Evolutionary conservation across 768 basidiomycete genomes (phyloP), one percentile per base, ranked within the genome.

Genomic region (Exidia glandulosa): DNA sequence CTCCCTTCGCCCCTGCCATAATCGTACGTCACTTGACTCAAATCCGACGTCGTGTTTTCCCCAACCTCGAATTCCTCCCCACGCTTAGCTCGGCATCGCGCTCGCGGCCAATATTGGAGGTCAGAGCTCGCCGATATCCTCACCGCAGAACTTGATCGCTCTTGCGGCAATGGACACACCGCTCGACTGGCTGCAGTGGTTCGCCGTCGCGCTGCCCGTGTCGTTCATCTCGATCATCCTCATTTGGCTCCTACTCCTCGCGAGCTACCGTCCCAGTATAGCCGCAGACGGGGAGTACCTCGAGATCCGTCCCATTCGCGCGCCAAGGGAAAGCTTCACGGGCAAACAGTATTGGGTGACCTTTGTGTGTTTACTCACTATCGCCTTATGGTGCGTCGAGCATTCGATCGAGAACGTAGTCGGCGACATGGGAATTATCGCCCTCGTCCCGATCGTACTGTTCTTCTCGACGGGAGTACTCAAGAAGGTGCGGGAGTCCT

Each of bases 21-120:
- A 92, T 99, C 64, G 93, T 94, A 67, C 75, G 91, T 75, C 14
- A n/a, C n/a, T n/a, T n/a, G n/a, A n/a, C n/a, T n/a, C n/a, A n/a
- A n/a, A n/a, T n/a, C n/a, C n/a, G n/a, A n/a, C n/a, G n/a, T n/a
- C n/a, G n/a, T n/a, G n/a, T n/a, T n/a, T n/a, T n/a, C n/a, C n/a
- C n/a, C 45, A 45, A 36, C 31, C 34, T 56, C 32, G 27, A 32
- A 59, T 32, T 31, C 30, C n/a, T 29, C 56, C 48, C 45, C 6
- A n/a, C 27, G n/a, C 32, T 3, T 62, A 96, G 93, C 81, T 99
- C 58, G 94, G 88, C 7, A 98, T 99, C 64, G 95, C 96, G 1
- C 81, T 99, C n/a, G 94, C 95, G 0, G 93, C 94, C 23, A 99
- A 98, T 69, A 94, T 98, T 61, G 96, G 96, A 13, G 96, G 96